These are phyloP conservation scores for Melanomma pulvis-pyrius DNA, from an alignment of 495 filamentous ascomycete genomes.

Conservation along the genomic window DNA sequence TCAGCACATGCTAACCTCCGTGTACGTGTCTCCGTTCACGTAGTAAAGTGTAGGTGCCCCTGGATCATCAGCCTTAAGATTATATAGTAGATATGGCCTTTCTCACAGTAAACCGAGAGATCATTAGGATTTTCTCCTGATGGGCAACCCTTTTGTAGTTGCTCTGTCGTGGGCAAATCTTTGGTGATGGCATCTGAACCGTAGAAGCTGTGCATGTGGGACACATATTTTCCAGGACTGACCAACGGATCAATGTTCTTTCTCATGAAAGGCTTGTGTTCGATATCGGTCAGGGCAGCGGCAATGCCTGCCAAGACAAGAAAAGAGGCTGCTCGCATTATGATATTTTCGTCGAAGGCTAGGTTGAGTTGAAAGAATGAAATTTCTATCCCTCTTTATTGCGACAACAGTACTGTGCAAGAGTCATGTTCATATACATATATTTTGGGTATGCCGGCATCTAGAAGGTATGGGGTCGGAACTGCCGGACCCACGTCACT, in stretches of 20 bases:
- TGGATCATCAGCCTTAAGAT: not conserved
- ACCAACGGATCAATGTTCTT: constrained; percentile 29
- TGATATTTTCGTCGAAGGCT: too few species aligned
- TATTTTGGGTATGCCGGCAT: not conserved
- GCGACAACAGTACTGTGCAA: not conserved
- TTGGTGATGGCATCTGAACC: constrained; percentile 23
- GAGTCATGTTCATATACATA: not conserved
- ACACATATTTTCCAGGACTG: constrained; percentile 16
- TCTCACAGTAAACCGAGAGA: constrained; percentile 18
- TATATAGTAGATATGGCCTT: not conserved
- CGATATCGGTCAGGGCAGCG: constrained; percentile 21
- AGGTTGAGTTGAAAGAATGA: too few species aligned
- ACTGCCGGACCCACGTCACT: not conserved
- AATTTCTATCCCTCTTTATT: too few species aligned
- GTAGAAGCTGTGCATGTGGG: constrained; percentile 30
- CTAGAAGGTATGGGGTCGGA: not conserved
- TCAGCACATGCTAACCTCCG: constrained; percentile 8
- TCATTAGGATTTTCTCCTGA: constrained; percentile 26
- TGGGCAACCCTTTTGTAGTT: constrained; percentile 18
- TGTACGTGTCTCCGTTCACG: constrained; percentile 20
- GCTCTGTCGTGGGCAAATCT: constrained; percentile 19
- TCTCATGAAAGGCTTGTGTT: constrained; percentile 26
- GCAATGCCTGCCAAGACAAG: constrained; percentile 1
- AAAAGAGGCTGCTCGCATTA: not conserved
- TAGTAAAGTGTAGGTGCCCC: constrained; percentile 30